These are phyloP conservation scores for Candida orba DNA, from an alignment of 805 yeast genomes.

Conservation along the genomic window DNA sequence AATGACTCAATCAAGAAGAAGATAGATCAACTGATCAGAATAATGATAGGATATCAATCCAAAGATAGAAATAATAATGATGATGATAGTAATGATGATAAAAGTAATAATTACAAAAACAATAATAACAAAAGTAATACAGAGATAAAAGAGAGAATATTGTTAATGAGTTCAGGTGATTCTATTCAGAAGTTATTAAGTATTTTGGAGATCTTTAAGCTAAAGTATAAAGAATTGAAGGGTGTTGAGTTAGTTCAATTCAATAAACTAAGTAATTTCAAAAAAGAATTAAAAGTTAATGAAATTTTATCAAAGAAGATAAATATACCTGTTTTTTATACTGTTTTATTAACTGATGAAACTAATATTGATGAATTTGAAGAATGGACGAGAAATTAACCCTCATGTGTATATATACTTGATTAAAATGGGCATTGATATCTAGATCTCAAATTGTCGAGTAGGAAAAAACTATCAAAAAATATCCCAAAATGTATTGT, in stretches of 20 bases:
- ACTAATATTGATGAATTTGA: slow-evolving; percentile 4
- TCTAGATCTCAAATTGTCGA: background rate
- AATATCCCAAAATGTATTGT: no score
- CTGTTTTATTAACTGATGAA: slow-evolving; percentile 6
- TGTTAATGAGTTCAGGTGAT: slow-evolving; percentile 20
- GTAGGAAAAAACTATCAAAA: no score
- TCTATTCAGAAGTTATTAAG: slow-evolving; percentile 18
- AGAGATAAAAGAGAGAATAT: background rate
- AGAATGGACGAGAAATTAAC: slow-evolving; percentile 17
- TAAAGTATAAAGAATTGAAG: slow-evolving; percentile 6
- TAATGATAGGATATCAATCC: no score
- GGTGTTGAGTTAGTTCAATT: slow-evolving; percentile 12
- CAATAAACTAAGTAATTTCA: slow-evolving; percentile 19
- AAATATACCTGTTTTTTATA: slow-evolving; percentile 17
- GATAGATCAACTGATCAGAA: slow-evolving; percentile 7
- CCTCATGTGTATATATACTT: no score
- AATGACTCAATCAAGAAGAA: slow-evolving; percentile 19
- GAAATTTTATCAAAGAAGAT: slow-evolving; percentile 17
- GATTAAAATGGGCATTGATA: background rate
- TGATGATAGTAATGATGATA: no score
- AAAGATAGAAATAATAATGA: background rate
- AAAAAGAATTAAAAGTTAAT: slow-evolving; percentile 9
- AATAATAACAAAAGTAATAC: background rate
- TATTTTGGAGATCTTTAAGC: slow-evolving; percentile 19
- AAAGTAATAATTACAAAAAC: no score